phyloP scores from a whole-genome alignment of 2,329 filamentous ascomycete genomes.

The Teratosphaeria epicoccoides region DNA sequence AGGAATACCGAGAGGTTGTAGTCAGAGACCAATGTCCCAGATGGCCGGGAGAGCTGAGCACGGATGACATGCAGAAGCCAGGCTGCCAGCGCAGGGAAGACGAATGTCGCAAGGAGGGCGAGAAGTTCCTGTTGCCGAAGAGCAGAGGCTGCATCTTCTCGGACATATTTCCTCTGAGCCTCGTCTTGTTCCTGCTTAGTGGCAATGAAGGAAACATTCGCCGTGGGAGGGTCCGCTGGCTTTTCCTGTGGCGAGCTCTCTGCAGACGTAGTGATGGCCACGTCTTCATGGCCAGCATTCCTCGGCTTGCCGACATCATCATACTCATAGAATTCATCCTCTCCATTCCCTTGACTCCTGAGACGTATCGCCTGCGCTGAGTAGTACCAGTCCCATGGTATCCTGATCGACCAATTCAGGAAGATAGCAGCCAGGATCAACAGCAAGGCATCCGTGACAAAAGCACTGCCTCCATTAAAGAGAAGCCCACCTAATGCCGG shows the following conservation, averaged over 20 bases:
- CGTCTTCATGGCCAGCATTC: slow-evolving; percentile 4
- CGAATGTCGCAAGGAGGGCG: slow-evolving; percentile 68
- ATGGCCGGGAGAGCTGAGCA: slow-evolving; percentile 67
- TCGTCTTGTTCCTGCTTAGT: slow-evolving; percentile 4
- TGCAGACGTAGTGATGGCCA: slow-evolving; percentile 3
- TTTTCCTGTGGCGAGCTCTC: slow-evolving; percentile 4
- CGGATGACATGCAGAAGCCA: slow-evolving; percentile 75
- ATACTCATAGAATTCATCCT: neutral
- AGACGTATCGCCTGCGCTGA: slow-evolving; percentile 31
- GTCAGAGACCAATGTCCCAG: slow-evolving; percentile 79
- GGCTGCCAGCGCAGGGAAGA: slow-evolving; percentile 67
- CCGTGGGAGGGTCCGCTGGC: slow-evolving; percentile 1
- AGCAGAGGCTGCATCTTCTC: slow-evolving; percentile 42
- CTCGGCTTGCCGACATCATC: slow-evolving; percentile 7
- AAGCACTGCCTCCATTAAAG: slow-evolving; percentile 70
- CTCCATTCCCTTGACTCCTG: neutral
- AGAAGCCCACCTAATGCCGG: slow-evolving; percentile 77
- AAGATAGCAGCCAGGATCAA: slow-evolving; percentile 73
- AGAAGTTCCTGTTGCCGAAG: slow-evolving; percentile 64
- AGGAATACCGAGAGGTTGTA: slow-evolving; percentile 90
- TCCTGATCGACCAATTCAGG: slow-evolving; percentile 80
- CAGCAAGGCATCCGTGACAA: slow-evolving; percentile 77
- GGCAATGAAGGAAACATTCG: slow-evolving; percentile 3
- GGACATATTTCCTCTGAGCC: slow-evolving; percentile 5
- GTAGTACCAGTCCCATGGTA: slow-evolving; percentile 65